Base-by-base conservation (phyloP, 352 stramenopile species). In the Globisporangium alternatum region DNA sequence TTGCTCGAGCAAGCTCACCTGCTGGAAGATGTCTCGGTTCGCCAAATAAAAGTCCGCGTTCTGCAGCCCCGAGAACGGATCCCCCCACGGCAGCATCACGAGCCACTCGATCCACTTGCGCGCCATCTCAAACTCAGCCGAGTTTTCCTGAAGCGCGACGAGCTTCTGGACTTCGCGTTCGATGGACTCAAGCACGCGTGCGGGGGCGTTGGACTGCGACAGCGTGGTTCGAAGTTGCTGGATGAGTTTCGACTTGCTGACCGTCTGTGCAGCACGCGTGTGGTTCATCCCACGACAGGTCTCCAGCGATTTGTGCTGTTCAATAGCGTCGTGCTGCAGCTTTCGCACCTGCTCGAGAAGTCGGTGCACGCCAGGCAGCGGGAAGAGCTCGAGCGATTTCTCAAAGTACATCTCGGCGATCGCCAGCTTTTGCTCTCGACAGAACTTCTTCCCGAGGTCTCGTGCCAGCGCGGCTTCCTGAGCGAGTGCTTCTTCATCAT, bases 51-150 rank as follows among this genome's bases (percentile, higher is more conserved):
- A 30, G 8, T 67, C 54, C 4, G 58, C 63, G 39, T 57, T 75
- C 33, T 69, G 60, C 17, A 76, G 56, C 7, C 63, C 71, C 33
- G 49, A 76, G 25, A 47, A 45, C 2, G 60, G 57, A 9, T 83
- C 73, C 44, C 69, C 66, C 82, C 78, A 89, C 0, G 82, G 82
- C 0, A 91, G 64, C 12, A 70, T 51, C 17, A 86, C 52, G 22
- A 91, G 64, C 80, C 82, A 91, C 43, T 83, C 78, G 39, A 89
- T 51, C 82, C 82, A 91, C 19, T 80, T 79, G 39, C 68, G 68
- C 4, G 71, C 55, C 3, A 68, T 60, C 3, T 56, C 49, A 44
- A 78, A 89, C 47, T 83, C 78, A 1, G 43, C 59, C 0, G 68
- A 74, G 25, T 61, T 35, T 5, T 64, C 62, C 21, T 68, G 60